Evolutionary conservation across 139 green algal genomes (phyloP), one percentile per base, ranked within the genome.

Genomic region (Ettlia oleoabundans): DNA sequence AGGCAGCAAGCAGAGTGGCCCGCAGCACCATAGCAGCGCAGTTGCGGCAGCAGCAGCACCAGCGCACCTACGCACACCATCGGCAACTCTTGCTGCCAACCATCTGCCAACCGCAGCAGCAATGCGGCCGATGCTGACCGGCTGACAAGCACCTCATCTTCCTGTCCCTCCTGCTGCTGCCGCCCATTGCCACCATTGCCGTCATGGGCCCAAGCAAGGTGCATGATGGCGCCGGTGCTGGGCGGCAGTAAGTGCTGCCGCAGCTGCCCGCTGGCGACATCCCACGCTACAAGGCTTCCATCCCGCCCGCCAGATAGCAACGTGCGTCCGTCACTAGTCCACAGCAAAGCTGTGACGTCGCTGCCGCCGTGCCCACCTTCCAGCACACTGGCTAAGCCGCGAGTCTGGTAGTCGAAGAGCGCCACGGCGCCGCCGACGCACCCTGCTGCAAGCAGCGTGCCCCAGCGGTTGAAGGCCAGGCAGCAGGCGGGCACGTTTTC

Each of bases 361-460:
- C 35, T 73, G 51, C 13, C 33, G 4, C 55, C 21, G 1, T 43
- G 19, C 22, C 21, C 72, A 6, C 24, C 21, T 7, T 82, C 74
- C 28, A 13, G 19, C 43, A 78, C 38, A 38, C 19, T 30, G 83
- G 80, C 47, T 0, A 96, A 86, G 26, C 92, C 89, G 0, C 94
- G 82, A 0, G 95, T 98, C 52, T 94, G 90, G 76, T 93, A 95
- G 85, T 98, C 93, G 92, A 91, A 98, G 0, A 98, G 70, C 1
- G 96, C 85, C 13, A 98, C 85, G 41, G 82, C 65, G 3, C 96
- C 96, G 37, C 94, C 87, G 35, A 83, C 67, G 19, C 90, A 95
- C 38, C 96, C 96, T 28, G 91, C 92, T 92, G 93, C 89, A n/a
- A 82, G 69, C 63, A 87, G 41, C 7, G 84, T 86, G 51, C 84